Evolutionary conservation across 2,329 filamentous ascomycete genomes (phyloP).

Genomic region (Drechslerella coelobrocha): DNA sequence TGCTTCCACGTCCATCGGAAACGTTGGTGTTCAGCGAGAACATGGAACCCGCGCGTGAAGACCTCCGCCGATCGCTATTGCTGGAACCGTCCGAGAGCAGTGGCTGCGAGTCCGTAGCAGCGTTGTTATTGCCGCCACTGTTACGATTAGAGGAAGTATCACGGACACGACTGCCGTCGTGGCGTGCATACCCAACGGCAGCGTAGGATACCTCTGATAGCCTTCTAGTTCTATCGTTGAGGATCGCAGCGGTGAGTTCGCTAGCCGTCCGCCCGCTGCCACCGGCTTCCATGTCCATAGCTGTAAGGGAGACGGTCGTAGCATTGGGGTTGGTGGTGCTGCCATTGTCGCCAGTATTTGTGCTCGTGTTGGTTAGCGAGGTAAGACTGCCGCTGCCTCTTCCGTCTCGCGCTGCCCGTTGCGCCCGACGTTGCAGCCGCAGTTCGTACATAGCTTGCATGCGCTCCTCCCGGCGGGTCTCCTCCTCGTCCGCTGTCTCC

Average conservation of each 20-base stretch:
- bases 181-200: constrained; percentile 75
- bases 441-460: constrained; percentile 95
- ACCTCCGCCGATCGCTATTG: constrained; percentile 13
- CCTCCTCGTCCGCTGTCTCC: constrained; percentile 78
- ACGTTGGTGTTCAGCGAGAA: constrained; percentile 43
- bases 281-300: constrained; percentile 47
- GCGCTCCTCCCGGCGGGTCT: constrained; percentile 79
- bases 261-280: constrained; percentile 47
- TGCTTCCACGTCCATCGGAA: constrained; percentile 30
- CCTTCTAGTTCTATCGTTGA: constrained; percentile 70
- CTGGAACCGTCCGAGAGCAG: constrained; percentile 36
- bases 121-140: constrained; percentile 2
- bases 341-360: constrained; percentile 1
- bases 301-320: constrained; percentile 41
- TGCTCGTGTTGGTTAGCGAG: constrained; percentile 6
- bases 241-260: constrained; percentile 54
- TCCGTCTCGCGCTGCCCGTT: constrained; percentile 67
- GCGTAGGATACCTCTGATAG: constrained; percentile 79
- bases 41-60: constrained; percentile 36
- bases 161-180: constrained; percentile 77
- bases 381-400: constrained; percentile 46
- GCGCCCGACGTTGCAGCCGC: constrained; percentile 75
- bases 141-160: constrained; percentile 65
- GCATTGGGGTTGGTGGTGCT: constrained; percentile 14
- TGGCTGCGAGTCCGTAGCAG: constrained; percentile 39